Evolutionary conservation across 352 stramenopile genomes (phyloP), one percentile per base, ranked within the genome.

Genomic region (Saprolegnia parasitica): DNA sequence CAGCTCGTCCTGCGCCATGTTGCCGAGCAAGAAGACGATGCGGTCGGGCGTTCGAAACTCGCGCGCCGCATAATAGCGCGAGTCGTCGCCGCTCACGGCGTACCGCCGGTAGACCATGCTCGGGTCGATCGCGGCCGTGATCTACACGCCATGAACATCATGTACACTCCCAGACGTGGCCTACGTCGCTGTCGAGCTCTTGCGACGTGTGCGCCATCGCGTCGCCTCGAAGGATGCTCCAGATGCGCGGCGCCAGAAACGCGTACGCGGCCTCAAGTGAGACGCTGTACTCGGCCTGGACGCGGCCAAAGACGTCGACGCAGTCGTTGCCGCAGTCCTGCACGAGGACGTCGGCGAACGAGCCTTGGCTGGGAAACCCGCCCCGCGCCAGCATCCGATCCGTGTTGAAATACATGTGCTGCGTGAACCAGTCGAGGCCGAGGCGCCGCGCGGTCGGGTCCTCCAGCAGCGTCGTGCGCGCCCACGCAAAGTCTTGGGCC

Each of bases 401-500:
- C 6, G 63, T 70, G 54, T 70, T 70, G 50, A 62, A 39, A 46
- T 70, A 70, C 63, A 70, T 70, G 26, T 61, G 20, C 37, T 70
- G 46, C 10, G 63, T 70, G 39, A 55, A 52, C 63, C 63, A 70
- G 26, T 70, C 63, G 32, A 70, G 54, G n/a, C 63, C 49, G n/a
- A 61, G 63, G 24, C 54, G 32, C 26, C 63, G 16, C 16, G 50
- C 63, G 11, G 52, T 60, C 13, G 52, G 24, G 9, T 60, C 52
- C 20, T 4, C 10, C 3, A n/a, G 13, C 52, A 60, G 24, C 24
- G 24, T 60, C 35, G n/a, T 60, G 24, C 52, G 16, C 35, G 11
- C 52, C 52, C 52, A 60, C 24, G 52, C 24, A 60, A 60, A 60
- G 24, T 35, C 24, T 24, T 26, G 13, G 4, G 35, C 24, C 8